Evolutionary conservation across 257 asterid species (phyloP), one percentile per base, ranked within the genome.

Genomic region (Petunia axillaris): DNA sequence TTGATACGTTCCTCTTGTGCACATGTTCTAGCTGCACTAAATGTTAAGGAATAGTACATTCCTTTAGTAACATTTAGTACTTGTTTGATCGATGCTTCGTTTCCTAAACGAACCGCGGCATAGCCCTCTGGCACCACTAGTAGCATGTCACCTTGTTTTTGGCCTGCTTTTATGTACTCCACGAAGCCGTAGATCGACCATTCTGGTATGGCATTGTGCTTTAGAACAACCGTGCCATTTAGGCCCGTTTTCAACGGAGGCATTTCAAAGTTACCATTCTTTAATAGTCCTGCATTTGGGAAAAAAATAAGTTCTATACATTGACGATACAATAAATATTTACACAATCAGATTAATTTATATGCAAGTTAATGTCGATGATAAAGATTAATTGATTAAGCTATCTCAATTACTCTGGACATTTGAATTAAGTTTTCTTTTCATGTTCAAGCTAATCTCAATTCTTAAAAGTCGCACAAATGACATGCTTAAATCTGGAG

Each of bases 151-250:
- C 99, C 99, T 67, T 95, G 99, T 83, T 90, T 91, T 77, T 95
- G 99, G n/a, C 99, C 99, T 11, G 97, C 93, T 41, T 88, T 89
- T 40, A 95, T 91, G 94, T 93, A 95, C 90, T 95, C 99, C 0
- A 93, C 97, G 25, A 93, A 92, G n/a, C 99, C 99, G 0, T 92
- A 85, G 3, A 82, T 88, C 64, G 75, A 80, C 98, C 99, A 95
- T 5, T 84, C 91, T 1, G 99, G 98, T 38, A 95, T 79, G 41
- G 97, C 97, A 16, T 90, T 83, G 16, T 85, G 87, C 35, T 80
- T 88, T 2, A 90, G 90, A 44, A 95, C 90, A 5, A 87, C 81
- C 25, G 98, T 89, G 10, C 97, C 97, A 1, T 95, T 95, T 16
- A 95, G 84, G 78, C 90, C 91, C 0, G 92, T 54, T 66, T 89